Conservation (phyloP, 2,329 filamentous ascomycete species). For the Fusarium armeniacum region DNA sequence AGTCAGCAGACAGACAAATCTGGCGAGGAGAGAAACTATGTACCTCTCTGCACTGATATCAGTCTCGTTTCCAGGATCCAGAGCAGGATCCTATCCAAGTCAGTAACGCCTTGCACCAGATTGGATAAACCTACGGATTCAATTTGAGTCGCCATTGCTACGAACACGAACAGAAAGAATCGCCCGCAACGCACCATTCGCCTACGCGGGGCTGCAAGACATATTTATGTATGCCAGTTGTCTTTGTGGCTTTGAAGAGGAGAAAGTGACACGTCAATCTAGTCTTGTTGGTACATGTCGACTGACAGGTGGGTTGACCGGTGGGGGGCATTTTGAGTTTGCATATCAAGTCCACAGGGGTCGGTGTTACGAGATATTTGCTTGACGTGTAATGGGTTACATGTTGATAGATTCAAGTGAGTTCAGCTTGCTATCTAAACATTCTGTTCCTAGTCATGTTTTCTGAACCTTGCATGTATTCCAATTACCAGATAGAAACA, state of each 20-base stretch:
- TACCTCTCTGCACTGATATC: conserved; percentile 33
- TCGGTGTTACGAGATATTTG: neutral
- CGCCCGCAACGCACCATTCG: neutral
- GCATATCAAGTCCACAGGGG: neutral
- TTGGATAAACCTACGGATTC: conserved; percentile 28
- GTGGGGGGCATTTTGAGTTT: conserved; percentile 2
- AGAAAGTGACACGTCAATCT: neutral
- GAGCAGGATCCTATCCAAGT: conserved; percentile 20
- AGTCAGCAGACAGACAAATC: neutral
- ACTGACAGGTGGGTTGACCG: conserved; percentile 12
- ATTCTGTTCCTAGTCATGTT: neutral
- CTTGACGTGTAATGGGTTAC: neutral
- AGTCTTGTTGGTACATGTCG: neutral
- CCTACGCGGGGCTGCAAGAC: conserved; percentile 8
- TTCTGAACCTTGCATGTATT: neutral
- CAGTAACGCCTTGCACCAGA: accelerated
- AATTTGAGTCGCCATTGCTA: conserved; percentile 23
- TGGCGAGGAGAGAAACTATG: accelerated
- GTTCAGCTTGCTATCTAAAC: accelerated
- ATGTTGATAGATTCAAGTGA: neutral
- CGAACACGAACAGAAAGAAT: no score
- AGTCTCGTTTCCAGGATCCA: conserved; percentile 21
- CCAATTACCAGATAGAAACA: neutral
- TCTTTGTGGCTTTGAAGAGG: neutral
- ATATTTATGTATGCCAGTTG: conserved; percentile 12